Percentiles rank a stretch among this genome's conserved stretches.
These are phyloP conservation scores for Vigna angularis DNA, from an alignment of 306 rosid species.

Conservation along the genomic window DNA sequence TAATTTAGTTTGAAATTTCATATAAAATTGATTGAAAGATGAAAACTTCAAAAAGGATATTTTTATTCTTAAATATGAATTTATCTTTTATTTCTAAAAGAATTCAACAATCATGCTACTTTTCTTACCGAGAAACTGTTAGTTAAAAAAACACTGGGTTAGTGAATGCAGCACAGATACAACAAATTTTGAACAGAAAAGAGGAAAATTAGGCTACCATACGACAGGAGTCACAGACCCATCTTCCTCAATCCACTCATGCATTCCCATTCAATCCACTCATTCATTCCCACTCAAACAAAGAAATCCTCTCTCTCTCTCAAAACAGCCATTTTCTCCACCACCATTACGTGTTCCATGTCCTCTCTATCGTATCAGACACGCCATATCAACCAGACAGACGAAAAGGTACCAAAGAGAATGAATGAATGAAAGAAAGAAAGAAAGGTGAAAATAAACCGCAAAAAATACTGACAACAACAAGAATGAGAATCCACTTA, in stretches of 20 bases:
- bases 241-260: neutral
- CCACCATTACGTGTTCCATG: neutral
- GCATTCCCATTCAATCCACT: neutral
- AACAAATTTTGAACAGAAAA: neutral
- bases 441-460: neutral
- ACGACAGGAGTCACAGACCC: conserved; percentile 45
- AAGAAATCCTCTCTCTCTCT: neutral
- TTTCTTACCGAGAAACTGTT: neutral
- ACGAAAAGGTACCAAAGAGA: conserved; percentile 32
- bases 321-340: neutral
- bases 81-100: neutral
- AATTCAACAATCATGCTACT: neutral
- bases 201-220: neutral
- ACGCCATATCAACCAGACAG: conserved; percentile 44
- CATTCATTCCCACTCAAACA: neutral
- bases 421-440: neutral
- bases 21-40: neutral
- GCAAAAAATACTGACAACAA: conserved; percentile 38
- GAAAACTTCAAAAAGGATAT: neutral
- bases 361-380: conserved; percentile 20
- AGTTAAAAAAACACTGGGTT: neutral
- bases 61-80: neutral
- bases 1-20: neutral
- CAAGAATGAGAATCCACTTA: conserved; percentile 50
- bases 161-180: neutral